Evolutionary conservation across 176 grass and related monocot genomes (phyloP), one percentile per base, ranked within the genome.

Genomic region (Carex myosuroides): DNA sequence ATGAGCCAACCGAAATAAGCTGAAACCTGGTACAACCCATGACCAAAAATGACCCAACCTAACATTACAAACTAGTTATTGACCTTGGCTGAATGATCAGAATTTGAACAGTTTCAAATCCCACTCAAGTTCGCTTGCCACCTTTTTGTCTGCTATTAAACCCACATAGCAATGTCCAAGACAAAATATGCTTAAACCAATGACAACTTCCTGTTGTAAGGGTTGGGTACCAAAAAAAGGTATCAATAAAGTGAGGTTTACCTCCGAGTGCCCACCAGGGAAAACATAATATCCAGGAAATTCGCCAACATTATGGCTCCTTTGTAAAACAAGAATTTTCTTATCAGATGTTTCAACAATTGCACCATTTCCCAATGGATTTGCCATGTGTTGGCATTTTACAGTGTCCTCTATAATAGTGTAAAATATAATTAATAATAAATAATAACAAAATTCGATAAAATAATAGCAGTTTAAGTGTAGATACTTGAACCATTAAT

Each of bases 241-340:
- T 35, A 55, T 52, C 30, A 61, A 78, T 65, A 75, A 24, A 56
- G n/a, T 77, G 32, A 66, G 5, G 64, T 16, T 86, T 91, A 98
- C 96, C 96, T 98, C 96, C 0, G 96, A 92, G 60, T 98, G 96
- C 18, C 96, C 96, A 83, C 96, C 96, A 41, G 91, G 96, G 66
- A 98, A 98, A 90, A 98, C 96, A 83, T 76, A 95, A 77, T 90
- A 92, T 46, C 92, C 91, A 68, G 96, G 91, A 89, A 93, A 98
- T 13, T 98, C 96, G 10, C 75, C 96, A 18, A 98, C 96, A 85
- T 95, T 93, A 82, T 92, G 67, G 46, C 95, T 98, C 82, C 95
- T 98, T 93, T 95, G 92, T 63, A 95, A 71, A 65, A 95, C 56
- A 70, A 98, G 85, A 88, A 98, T 88, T 87, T 87, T 95, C 61